Evolutionary conservation across 441 rosid genomes (phyloP).

Genomic region (Viola pubescens): DNA sequence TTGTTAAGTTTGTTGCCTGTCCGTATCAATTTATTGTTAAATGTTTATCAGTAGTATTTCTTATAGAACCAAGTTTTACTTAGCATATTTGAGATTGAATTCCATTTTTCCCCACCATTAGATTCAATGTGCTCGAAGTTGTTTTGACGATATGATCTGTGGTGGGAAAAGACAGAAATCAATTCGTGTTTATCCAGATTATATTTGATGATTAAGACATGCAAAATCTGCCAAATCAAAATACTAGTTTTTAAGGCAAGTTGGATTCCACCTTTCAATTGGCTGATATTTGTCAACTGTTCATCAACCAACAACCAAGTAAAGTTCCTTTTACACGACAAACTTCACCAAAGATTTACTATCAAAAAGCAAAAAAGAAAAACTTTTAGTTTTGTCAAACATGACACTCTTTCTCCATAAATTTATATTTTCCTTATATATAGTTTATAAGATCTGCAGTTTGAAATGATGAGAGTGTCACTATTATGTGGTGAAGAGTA

Average conservation of each 20-base stretch:
- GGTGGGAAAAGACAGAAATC: too few species aligned
- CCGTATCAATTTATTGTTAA: conserved; percentile 7
- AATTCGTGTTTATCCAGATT: not conserved
- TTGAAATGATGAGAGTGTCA: conserved; percentile 6
- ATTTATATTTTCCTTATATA: conserved; percentile 9
- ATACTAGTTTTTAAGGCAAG: conserved; percentile 18
- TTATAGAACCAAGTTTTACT: not conserved
- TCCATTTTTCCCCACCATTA: too few species aligned
- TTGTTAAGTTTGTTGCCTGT: conserved; percentile 10
- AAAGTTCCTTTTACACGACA: conserved; percentile 12
- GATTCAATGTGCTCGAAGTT: too few species aligned
- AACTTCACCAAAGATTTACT: conserved; percentile 6
- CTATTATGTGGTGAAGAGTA: conserved; percentile 1
- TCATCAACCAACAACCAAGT: conserved; percentile 24
- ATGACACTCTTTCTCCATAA: not conserved
- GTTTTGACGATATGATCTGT: too few species aligned
- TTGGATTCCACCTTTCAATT: conserved; percentile 2
- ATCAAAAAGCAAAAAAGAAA: not conserved
- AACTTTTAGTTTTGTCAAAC: conserved; percentile 8
- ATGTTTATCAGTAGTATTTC: conserved; percentile 1
- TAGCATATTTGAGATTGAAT: not conserved
- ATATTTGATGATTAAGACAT: conserved; percentile 9
- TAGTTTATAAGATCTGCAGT: conserved; percentile 8
- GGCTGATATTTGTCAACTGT: conserved; percentile 27
- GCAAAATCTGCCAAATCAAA: conserved; percentile 19